phyloP scores from a whole-genome alignment of 1,139 yeast species.

The Saccharomyces pastorianus region DNA sequence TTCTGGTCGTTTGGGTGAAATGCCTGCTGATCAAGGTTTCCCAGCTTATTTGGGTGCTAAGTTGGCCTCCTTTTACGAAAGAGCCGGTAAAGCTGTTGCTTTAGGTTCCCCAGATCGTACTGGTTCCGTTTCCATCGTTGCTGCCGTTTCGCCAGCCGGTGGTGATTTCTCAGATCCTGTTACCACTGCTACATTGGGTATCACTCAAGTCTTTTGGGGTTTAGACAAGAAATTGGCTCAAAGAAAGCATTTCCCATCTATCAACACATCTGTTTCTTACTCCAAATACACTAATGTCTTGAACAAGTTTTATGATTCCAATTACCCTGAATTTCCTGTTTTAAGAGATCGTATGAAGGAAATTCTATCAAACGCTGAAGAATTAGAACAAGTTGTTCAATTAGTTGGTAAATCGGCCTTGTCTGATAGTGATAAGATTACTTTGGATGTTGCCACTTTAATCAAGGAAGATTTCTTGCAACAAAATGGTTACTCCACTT shows the following conservation, averaged over 20 bases:
- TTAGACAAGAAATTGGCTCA: constrained; percentile 97
- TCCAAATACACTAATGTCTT: constrained; percentile 89
- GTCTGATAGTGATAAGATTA: constrained; percentile 92
- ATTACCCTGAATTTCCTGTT: constrained; percentile 84
- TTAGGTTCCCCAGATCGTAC: constrained; percentile 93
- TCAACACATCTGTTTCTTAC: constrained; percentile 90
- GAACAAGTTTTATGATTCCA: constrained; percentile 73
- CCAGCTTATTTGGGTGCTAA: constrained; percentile 99
- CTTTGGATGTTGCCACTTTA: constrained; percentile 83
- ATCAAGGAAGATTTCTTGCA: constrained; percentile 97
- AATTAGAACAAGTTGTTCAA: constrained; percentile 97
- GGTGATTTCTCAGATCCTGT: constrained; percentile 99
- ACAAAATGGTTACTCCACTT: constrained; percentile 96
- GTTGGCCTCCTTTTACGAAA: constrained; percentile 96
- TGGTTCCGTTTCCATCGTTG: constrained; percentile 97
- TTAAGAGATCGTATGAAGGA: constrained; percentile 89
- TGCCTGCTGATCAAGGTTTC: constrained; percentile 99
- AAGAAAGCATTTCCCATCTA: constrained; percentile 99
- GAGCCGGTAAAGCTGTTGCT: constrained; percentile 96
- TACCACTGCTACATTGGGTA: constrained; percentile 95
- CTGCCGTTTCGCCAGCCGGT: constrained; percentile 99
- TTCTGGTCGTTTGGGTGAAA: constrained; percentile 99
- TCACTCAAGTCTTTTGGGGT: constrained; percentile 99
- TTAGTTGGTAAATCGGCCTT: constrained; percentile 97
- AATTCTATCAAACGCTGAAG: constrained; percentile 93